Base-by-base conservation (phyloP, 2,329 filamentous ascomycete genomes). In the Colletotrichum melonis region DNA sequence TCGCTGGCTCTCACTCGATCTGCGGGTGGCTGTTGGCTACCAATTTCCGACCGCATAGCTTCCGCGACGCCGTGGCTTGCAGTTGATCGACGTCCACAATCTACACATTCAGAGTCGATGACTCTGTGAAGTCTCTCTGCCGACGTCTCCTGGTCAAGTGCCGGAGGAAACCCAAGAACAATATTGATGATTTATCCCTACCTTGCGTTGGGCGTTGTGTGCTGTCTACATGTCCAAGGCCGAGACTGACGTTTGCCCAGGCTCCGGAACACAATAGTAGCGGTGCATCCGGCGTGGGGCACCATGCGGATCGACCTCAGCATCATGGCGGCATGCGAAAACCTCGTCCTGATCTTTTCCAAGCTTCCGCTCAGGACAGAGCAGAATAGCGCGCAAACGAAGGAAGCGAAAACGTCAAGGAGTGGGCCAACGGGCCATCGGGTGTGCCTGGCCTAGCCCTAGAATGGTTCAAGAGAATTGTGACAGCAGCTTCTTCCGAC, bases 31-130 rank as follows among this genome's bases (percentile, higher is more conserved):
- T 62, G 16, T 56, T 65, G 30, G 32, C 38, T 52, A 26, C 63
- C n/a, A 19, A 6, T 62, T 35, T 66, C 71, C 67, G 35, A 30
- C 22, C 55, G 67, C 5, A 30, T 35, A 62, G 49, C 62, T 49
- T 60, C 32, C 56, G 35, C 62, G 28, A 19, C 55, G 42, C 67
- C 67, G 67, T 57, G 67, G 67, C 71, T 71, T 73, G 62, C 71
- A 66, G 67, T 32, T 60, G 71, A 73, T 73, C 71, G 67, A 57
- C 71, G 57, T 26, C 35, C 28, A 6, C 42, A 7, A 52, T 49
- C 32, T 52, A 70, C 56, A 28, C 60, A 38, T 66, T 35, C 28
- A 63, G 60, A 35, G 26, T 52, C 19, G 55, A 62, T 73, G 67
- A 71, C 67, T 26, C 22, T 26, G 28, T 56, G 55, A 56, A 22